A percentile compares a stretch with the other conserved stretches of the same genome.
Evolutionary conservation across 108 stramenopile genomes (phyloP).

Genomic region (Skeletonema grethae): DNA sequence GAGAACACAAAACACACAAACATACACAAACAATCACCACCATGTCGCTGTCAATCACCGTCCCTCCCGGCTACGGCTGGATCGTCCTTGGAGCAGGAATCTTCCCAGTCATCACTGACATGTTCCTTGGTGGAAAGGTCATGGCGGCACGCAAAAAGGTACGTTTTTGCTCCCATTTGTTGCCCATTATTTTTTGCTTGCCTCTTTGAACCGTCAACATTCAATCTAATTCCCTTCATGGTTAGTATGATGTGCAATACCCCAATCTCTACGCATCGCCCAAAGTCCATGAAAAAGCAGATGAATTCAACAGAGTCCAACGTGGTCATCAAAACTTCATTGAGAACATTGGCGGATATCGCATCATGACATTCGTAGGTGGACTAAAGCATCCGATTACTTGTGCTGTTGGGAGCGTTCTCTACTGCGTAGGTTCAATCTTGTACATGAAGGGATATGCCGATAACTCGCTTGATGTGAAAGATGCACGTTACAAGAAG

Average conservation of each 20-base stretch:
- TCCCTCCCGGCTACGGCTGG: constrained; percentile 26
- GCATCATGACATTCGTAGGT: constrained; percentile 66
- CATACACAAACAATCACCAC: too few relatives aligned
- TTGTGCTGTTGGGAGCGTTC: constrained; percentile 41
- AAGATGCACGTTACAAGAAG: constrained; percentile 71
- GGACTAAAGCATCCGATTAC: constrained; percentile 78
- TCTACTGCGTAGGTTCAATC: constrained; percentile 54
- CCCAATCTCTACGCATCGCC: constrained; percentile 88
- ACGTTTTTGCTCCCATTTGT: too few relatives aligned
- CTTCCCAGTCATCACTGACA: constrained; percentile 44
- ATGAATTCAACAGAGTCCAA: constrained; percentile 90
- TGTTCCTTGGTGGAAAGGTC: constrained; percentile 50
- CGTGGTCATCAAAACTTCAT: constrained; percentile 82
- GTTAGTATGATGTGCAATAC: constrained; percentile 60
- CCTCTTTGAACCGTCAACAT: too few relatives aligned
- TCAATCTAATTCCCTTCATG: too few relatives aligned
- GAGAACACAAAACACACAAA: too few relatives aligned
- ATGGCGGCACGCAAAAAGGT: constrained; percentile 64
- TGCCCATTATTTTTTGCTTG: too few relatives aligned
- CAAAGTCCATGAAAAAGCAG: constrained; percentile 78
- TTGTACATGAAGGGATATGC: constrained; percentile 71
- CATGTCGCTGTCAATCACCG: constrained; percentile 10
- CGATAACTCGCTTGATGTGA: constrained; percentile 69
- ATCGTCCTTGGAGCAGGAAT: constrained; percentile 41
- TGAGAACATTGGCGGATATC: constrained; percentile 53